Evolutionary conservation across 2,329 filamentous ascomycete genomes (phyloP).

Genomic region (Cryphonectria nitschkei): DNA sequence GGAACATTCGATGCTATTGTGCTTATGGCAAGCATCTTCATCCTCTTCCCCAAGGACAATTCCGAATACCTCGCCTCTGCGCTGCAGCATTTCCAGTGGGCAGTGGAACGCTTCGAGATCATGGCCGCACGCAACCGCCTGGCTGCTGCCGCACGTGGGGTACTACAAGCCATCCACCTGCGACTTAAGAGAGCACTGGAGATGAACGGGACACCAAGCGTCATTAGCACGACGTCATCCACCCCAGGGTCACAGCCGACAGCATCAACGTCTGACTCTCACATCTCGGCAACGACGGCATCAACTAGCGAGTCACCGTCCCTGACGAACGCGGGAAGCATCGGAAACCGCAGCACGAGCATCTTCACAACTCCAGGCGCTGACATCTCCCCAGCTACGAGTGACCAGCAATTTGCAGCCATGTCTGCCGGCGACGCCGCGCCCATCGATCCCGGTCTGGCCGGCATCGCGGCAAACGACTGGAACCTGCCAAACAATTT

Average conservation of each 20-base stretch:
- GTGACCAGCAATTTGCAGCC: neutral
- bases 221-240: neutral
- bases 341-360: constrained; percentile 14
- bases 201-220: constrained; percentile 23
- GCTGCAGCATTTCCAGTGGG: constrained; percentile 62
- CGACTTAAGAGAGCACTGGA: constrained; percentile 57
- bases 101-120: constrained; percentile 59
- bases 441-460: constrained; percentile 14
- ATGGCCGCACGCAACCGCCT: constrained; percentile 59
- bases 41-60: constrained; percentile 62
- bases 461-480: constrained; percentile 31
- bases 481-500: constrained; percentile 51
- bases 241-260: neutral
- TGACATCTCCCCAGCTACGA: constrained; percentile 6
- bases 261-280: neutral
- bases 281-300: neutral
- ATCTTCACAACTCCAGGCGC: constrained; percentile 19
- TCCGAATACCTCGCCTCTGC: constrained; percentile 50
- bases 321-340: constrained; percentile 28
- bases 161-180: constrained; percentile 58
- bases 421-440: neutral
- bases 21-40: constrained; percentile 63
- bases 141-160: constrained; percentile 57
- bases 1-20: constrained; percentile 68
- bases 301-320: neutral